Evolutionary conservation across 768 basidiomycete species (phyloP), one percentile per base, ranked within the genome.

Genomic region (Mycena crocata): DNA sequence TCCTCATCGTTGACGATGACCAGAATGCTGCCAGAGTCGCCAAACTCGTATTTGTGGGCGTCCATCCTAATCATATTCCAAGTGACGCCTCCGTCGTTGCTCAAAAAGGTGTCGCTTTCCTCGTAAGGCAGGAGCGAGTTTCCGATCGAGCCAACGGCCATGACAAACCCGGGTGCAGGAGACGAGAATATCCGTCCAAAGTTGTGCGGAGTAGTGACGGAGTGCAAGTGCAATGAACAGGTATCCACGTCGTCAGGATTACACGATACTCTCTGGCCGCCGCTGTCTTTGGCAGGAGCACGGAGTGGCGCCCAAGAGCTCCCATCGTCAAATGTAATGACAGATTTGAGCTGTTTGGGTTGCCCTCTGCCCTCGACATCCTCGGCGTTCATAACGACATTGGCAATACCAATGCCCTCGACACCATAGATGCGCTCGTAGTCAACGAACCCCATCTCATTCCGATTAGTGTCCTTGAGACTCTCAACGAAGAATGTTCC

Each of bases 31-130:
- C 86, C 98, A 72, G 86, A 85, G 73, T 98, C 98, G 7, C 98
- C 98, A 76, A 99, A 96, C 79, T 99, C 96, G 73, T 98, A 98
- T 79, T 96, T 95, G 75, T 94, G 91, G 0, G 97, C 93, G 26
- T 91, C 89, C 57, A 78, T 80, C 45, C 82, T 82, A 13, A 91
- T 84, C 91, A 94, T 95, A 26, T 73, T 80, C 97, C 98, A 99
- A 7, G 88, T 87, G 17, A 95, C 71, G 1, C 98, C 98, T 0
- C 91, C 96, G 73, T 99, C 94, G 0, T 85, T 91, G 71, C 94
- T 96, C 65, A 99, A 76, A 83, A 98, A 99, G 0, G 97, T 98
- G 72, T 98, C 95, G 73, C 93, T 90, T 39, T 98, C 91, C 45
- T 92, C 89, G 72, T 98, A 98, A 0, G 88, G 81, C 21, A 82